Evolutionary conservation across 306 rosid species (phyloP).

Genomic region (Rosa lucieae): DNA sequence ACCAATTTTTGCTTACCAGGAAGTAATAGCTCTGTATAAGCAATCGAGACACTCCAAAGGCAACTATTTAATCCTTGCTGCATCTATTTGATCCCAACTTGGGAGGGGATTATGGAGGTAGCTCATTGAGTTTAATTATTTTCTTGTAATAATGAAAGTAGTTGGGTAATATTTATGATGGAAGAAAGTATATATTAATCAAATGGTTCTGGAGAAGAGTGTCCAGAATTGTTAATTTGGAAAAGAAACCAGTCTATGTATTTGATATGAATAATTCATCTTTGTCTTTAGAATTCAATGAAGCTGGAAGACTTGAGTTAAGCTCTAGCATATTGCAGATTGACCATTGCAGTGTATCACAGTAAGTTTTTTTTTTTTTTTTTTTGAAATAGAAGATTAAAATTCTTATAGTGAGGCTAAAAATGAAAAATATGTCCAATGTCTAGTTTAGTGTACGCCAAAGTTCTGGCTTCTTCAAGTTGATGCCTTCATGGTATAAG

Average conservation of each 20-base stretch:
- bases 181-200: not conserved
- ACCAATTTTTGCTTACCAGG: slow-evolving; percentile 56
- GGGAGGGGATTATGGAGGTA: slow-evolving; percentile 78
- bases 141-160: no score
- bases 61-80: slow-evolving; percentile 65
- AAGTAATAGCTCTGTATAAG: slow-evolving; percentile 46
- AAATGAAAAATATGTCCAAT: not conserved
- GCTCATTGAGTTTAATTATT: slow-evolving; percentile 15
- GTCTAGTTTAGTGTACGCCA: not conserved
- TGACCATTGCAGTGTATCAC: no score
- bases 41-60: slow-evolving; percentile 62
- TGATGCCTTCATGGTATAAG: slow-evolving; percentile 15
- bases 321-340: no score
- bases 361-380: no score
- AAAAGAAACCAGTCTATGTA: no score
- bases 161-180: not conserved
- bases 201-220: not conserved
- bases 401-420: not conserved
- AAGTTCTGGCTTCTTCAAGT: slow-evolving; percentile 17
- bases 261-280: no score
- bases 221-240: not conserved
- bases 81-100: slow-evolving; percentile 69
- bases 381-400: not conserved
- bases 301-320: no score
- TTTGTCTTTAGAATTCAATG: no score